These are phyloP conservation scores for Penicillium sp. DNA, from an alignment of 2,329 filamentous ascomycete species.

Conservation along the genomic window DNA sequence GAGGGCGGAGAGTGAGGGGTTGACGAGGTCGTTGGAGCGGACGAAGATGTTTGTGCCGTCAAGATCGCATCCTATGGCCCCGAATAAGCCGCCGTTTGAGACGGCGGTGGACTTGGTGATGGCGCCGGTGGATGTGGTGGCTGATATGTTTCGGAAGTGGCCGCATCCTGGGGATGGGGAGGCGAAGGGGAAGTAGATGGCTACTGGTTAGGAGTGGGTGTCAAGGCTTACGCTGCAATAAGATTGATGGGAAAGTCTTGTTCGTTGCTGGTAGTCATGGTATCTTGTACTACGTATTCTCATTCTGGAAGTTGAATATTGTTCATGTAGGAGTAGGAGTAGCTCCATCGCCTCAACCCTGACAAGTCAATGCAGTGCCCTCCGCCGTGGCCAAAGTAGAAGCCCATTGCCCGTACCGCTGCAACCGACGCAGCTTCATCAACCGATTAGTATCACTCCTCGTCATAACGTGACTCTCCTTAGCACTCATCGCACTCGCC, in stretches of 20 bases:
- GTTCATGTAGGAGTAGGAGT: not conserved
- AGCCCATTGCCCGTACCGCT: slow-evolving; percentile 13
- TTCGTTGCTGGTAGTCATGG: not conserved
- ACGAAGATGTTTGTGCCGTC: slow-evolving; percentile 59
- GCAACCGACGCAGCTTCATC: slow-evolving; percentile 18
- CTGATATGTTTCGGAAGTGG: slow-evolving; percentile 60
- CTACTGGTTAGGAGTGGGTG: not conserved
- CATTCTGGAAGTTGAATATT: not conserved
- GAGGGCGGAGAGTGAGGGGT: slow-evolving; percentile 35
- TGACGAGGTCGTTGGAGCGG: slow-evolving; percentile 50
- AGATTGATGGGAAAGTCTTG: not conserved
- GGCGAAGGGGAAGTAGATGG: not conserved
- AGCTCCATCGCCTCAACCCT: slow-evolving; percentile 2
- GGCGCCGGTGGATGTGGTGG: slow-evolving; percentile 59
- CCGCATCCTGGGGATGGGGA: slow-evolving; percentile 33
- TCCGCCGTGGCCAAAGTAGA: slow-evolving; percentile 9
- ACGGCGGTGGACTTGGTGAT: slow-evolving; percentile 57
- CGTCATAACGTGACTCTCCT: not conserved
- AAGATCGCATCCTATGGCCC: slow-evolving; percentile 54
- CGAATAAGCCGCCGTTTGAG: slow-evolving; percentile 59
- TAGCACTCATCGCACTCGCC: slow-evolving; percentile 6
- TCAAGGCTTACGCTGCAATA: not conserved
- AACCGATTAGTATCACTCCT: slow-evolving; percentile 5
- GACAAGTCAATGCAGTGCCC: slow-evolving; percentile 14
- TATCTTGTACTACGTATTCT: not conserved